Evolutionary conservation across 331 rosid genomes (phyloP).

Genomic region (Quercus lobata): DNA sequence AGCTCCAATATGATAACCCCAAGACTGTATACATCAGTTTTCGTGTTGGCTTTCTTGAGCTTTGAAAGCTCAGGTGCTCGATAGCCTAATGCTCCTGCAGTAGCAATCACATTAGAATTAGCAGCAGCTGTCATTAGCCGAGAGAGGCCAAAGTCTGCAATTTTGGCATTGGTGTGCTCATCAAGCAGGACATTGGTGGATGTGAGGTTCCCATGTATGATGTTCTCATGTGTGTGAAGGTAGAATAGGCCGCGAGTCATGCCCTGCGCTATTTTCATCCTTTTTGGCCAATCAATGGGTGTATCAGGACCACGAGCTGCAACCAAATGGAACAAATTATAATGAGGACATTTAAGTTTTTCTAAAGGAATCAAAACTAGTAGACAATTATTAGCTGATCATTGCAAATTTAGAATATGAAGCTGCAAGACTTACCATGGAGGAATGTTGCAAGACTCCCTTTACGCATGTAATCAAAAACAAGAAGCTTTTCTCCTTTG

Average conservation of each 20-base stretch:
- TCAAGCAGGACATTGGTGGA: constrained; percentile 82
- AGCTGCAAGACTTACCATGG: constrained; percentile 51
- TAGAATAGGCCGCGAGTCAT: constrained; percentile 64
- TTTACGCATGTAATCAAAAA: constrained; percentile 74
- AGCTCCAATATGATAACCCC: constrained; percentile 95
- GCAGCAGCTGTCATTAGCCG: constrained; percentile 85
- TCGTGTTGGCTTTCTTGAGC: constrained; percentile 79
- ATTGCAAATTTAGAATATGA: neutral
- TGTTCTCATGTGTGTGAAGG: constrained; percentile 70
- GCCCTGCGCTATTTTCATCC: constrained; percentile 81
- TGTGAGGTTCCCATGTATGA: constrained; percentile 84
- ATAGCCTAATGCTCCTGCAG: constrained; percentile 90
- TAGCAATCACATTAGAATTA: constrained; percentile 79
- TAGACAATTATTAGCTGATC: neutral
- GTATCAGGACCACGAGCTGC: constrained; percentile 86
- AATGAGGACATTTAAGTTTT: neutral
- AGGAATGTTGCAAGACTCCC: constrained; percentile 82
- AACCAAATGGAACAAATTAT: constrained; percentile 5
- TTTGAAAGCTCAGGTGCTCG: constrained; percentile 84
- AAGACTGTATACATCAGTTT: constrained; percentile 88
- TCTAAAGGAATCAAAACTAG: neutral
- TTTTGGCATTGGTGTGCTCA: constrained; percentile 49
- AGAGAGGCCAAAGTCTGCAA: constrained; percentile 84
- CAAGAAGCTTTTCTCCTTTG: constrained; percentile 92
- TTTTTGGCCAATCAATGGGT: constrained; percentile 74